A percentile compares a stretch with the other conserved stretches of the same genome.
Conservation (phyloP, 768 basidiomycete genomes). For the Leccinum sublutescens region DNA sequence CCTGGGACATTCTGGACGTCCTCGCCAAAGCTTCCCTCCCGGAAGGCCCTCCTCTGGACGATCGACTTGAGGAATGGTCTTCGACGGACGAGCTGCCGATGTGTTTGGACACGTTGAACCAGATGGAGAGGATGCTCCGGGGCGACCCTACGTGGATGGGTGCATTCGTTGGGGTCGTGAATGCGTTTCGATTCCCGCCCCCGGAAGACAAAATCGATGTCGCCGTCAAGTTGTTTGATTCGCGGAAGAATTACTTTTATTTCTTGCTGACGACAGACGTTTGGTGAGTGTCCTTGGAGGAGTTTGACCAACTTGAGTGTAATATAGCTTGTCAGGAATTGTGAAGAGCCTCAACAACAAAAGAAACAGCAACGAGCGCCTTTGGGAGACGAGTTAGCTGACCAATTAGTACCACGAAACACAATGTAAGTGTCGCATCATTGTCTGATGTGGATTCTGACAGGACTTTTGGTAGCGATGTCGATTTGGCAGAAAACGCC, state of each 20-base stretch:
- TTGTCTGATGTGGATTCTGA: background rate
- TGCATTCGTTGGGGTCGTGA: background rate
- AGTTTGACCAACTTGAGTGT: background rate
- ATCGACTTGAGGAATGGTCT: conserved; percentile 13
- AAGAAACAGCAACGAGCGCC: background rate
- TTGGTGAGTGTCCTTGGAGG: conserved; percentile 1
- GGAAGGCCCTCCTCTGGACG: conserved; percentile 4
- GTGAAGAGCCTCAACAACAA: background rate
- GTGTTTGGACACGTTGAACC: conserved; percentile 6
- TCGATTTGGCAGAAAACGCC: background rate
- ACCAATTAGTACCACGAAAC: background rate
- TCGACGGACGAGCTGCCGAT: conserved; percentile 1
- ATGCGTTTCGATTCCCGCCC: background rate
- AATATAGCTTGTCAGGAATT: conserved; percentile 1
- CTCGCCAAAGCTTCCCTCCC: conserved; percentile 1
- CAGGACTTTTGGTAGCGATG: background rate
- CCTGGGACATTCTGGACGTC: background rate
- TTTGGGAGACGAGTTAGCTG: background rate
- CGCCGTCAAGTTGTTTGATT: conserved; percentile 8
- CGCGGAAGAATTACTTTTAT: conserved; percentile 3
- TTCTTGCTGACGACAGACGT: conserved; percentile 10
- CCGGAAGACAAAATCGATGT: conserved; percentile 7
- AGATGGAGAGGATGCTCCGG: conserved; percentile 11
- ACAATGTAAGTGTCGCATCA: background rate
- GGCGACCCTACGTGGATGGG: background rate